A percentile compares a stretch with the other conserved stretches of the same genome.
phyloP scores from a whole-genome alignment of 371 early-diverging fungal genomes.

The Mucor irregularis region DNA sequence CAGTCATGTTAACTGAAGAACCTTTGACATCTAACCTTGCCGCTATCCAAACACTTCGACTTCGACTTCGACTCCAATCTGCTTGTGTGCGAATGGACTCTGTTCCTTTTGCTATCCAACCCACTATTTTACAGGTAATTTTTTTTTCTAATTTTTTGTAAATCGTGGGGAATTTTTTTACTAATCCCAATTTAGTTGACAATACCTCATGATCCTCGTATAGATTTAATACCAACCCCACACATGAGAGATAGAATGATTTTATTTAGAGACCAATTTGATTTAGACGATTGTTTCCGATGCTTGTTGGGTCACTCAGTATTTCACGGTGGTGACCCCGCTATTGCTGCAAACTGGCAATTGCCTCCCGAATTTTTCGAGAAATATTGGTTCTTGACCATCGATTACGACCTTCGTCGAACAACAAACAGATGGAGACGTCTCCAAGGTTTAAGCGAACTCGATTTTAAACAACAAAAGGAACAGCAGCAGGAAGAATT shows the following conservation, averaged over 20 bases:
- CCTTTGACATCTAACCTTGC: conserved; percentile 36
- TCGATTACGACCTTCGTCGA: conserved; percentile 46
- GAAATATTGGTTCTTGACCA: conserved; percentile 56
- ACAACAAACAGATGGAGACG: conserved; percentile 35
- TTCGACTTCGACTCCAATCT: conserved; percentile 40
- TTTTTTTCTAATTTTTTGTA: background rate
- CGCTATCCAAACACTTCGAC: conserved; percentile 43
- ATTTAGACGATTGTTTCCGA: conserved; percentile 60
- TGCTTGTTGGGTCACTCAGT: conserved; percentile 50
- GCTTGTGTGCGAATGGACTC: conserved; percentile 35
- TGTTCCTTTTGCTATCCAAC: conserved; percentile 39
- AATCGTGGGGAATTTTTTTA: conserved; percentile 3
- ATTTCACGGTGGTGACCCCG: conserved; percentile 61
- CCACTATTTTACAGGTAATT: conserved; percentile 49
- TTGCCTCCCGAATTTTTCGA: conserved; percentile 58
- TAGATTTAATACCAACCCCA: conserved; percentile 61
- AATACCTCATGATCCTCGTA: conserved; percentile 62
- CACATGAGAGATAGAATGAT: conserved; percentile 68
- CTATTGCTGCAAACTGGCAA: conserved; percentile 59
- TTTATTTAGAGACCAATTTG: conserved; percentile 55
- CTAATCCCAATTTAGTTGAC: conserved; percentile 31
- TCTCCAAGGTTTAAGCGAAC: conserved; percentile 32
- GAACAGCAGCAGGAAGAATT: conserved; percentile 12
- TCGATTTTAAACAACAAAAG: conserved; percentile 25
- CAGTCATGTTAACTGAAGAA: conserved; percentile 24